Evolutionary conservation across 2,329 filamentous ascomycete species (phyloP), one percentile per base, ranked within the genome.

Genomic region (Neofusicoccum umdonicola): DNA sequence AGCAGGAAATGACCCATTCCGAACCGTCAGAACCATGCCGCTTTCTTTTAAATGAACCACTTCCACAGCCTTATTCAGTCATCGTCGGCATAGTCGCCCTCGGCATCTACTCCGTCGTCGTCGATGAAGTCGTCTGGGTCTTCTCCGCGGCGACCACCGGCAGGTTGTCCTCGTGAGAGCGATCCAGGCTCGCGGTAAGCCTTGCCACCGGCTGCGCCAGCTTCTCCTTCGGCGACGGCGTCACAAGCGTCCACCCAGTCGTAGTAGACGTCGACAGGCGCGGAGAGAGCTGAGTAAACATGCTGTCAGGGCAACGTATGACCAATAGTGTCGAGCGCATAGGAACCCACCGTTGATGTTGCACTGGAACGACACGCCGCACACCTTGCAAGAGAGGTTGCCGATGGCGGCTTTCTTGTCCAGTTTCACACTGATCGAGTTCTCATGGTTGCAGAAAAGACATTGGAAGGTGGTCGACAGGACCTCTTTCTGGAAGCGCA

Each of bases 241-340:
- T 92, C 89, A 74, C 89, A 91, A n/a, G 95, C 95, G 79, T 99
- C 95, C 68, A 99, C 92, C 95, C 95, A 99, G 78, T 98, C 95
- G 39, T 92, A 91, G 75, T 99, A 99, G 7, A 99, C 94, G 75
- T 99, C 95, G 52, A 99, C 93, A 0, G 92, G 87, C 13, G 91
- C 91, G 31, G 92, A 96, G 31, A 98, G 87, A 77, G 96, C 92
- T 96, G 67, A 19, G 51, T 15, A 13, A n/a, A 45, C 19, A 51
- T 13, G 6, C 6, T 15, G 19, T 64, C 27, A 58, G 22, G 8
- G n/a, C 5, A 31, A 35, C 22, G 27, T 17, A 31, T 41, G 17
- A 47, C 12, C 12, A 15, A 11, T 31, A 3, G 12, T 19, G 7
- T 1, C 11, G 11, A 47, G 31, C 7, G 19, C 13, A 37, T 17